These are phyloP conservation scores for Fusarium luffae DNA, from an alignment of 2,329 filamentous ascomycete species.

Conservation along the genomic window DNA sequence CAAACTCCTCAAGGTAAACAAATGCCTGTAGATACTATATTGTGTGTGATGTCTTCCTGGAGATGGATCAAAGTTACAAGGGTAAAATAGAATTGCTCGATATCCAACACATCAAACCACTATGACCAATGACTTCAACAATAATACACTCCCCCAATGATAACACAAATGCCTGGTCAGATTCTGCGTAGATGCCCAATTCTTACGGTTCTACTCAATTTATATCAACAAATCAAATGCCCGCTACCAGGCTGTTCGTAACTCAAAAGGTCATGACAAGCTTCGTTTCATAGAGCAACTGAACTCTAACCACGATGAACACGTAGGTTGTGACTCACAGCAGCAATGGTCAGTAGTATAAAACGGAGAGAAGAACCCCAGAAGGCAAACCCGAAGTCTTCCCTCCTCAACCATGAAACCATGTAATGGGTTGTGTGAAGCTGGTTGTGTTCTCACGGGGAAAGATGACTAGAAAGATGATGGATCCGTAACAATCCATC, in stretches of 20 bases:
- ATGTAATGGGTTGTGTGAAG: neutral
- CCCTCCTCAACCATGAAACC: neutral
- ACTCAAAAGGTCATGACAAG: neutral
- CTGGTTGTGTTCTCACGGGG: neutral
- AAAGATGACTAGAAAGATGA: neutral
- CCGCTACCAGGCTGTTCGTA: neutral
- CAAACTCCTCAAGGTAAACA: neutral
- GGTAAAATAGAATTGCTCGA: neutral
- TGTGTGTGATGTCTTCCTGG: neutral
- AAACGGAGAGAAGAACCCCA: neutral
- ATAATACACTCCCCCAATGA: neutral
- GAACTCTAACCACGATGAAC: neutral
- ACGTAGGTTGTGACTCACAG: neutral
- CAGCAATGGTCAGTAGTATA: neutral
- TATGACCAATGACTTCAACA: neutral
- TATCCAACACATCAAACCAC: neutral
- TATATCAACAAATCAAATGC: neutral
- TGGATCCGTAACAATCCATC: neutral
- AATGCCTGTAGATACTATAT: rapidly evolving
- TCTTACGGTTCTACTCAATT: neutral
- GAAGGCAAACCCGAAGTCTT: neutral
- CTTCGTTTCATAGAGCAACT: neutral
- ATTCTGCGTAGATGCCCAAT: neutral
- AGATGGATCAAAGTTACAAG: neutral
- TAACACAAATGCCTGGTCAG: neutral